Base-by-base conservation (phyloP, 495 filamentous ascomycete species). In the Penicillium manginii region DNA sequence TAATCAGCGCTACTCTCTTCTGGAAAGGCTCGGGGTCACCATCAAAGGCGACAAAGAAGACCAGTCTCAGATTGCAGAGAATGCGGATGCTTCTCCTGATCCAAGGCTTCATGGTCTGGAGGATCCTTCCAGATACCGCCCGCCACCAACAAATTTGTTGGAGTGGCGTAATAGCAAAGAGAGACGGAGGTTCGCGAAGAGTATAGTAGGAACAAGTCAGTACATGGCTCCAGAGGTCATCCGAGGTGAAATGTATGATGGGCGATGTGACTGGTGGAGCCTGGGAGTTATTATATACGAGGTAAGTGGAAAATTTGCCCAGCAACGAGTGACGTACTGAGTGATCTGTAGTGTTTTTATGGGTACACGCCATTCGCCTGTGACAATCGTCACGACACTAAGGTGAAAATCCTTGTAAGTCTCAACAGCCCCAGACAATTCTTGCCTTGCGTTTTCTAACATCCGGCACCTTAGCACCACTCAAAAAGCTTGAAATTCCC, bases 221-320 rank as follows among this genome's bases (percentile, higher is more conserved):
- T 98, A 97, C 73, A 96, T 96, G 93, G 93, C 93, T 1, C 93
- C 93, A 3, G 93, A 97, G 73, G 89, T 98, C 29, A 86, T 97
- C 55, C 79, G 86, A 57, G 93, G 91, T 18, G 83, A 92, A 50
- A 73, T 80, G 26, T 97, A 98, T 68, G 93, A 98, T 78, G 93
- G 88, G 22, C 78, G 93, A 58, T 97, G 93, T 72, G 93, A 97
- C 74, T 98, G 86, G 91, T 98, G 92, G 93, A 97, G 92, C 72
- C 83, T 96, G 58, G 93, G 91, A 26, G 84, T 97, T 52, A 97
- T 98, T 65, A 69, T 97, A 35, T 98, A 89, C 59, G 93, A 98
- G 75, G 87, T 87, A 59, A 63, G 72, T 66, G 18, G 18, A 8
- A 21, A 29, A 29, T 29, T 8, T 29, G 26, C 26, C 6, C 26